Evolutionary conservation across 2,329 filamentous ascomycete species (phyloP).

Genomic region (Knufia fluminis): DNA sequence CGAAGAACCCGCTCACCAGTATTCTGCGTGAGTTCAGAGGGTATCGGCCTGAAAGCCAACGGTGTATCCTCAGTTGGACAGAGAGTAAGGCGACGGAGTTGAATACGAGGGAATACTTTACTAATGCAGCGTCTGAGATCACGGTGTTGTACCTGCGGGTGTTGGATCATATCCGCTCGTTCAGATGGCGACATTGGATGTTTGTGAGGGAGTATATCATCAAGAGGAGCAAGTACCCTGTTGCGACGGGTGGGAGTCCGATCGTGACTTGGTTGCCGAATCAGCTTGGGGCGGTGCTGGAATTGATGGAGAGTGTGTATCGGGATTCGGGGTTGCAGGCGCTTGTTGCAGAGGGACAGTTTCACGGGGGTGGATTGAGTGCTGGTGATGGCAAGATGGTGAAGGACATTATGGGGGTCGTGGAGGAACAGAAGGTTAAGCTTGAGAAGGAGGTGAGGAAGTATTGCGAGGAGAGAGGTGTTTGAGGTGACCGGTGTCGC

Average conservation of each 20-base stretch:
- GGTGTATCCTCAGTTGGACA: constrained; percentile 71
- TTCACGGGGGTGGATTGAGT: constrained; percentile 2
- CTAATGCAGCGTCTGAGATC: constrained; percentile 28
- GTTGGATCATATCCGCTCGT: constrained; percentile 40
- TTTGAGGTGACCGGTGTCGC: constrained; percentile 21
- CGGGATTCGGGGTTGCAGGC: constrained; percentile 21
- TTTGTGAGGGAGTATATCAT: constrained; percentile 43
- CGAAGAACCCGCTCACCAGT: constrained; percentile 74
- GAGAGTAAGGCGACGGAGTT: constrained; percentile 42
- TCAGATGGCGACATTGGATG: constrained; percentile 42
- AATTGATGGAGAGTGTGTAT: constrained; percentile 39
- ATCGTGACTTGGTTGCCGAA: constrained; percentile 44
- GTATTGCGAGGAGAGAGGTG: constrained; percentile 39
- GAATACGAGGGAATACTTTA: constrained; percentile 29
- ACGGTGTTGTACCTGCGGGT: constrained; percentile 37
- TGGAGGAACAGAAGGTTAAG: constrained; percentile 29
- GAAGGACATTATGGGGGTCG: constrained; percentile 29
- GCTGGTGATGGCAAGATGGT: constrained; percentile 18
- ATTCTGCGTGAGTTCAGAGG: constrained; percentile 82
- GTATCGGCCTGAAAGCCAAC: constrained; percentile 82
- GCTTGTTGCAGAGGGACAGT: constrained; percentile 8
- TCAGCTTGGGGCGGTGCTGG: constrained; percentile 41
- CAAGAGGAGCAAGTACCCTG: constrained; percentile 36
- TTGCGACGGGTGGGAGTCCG: constrained; percentile 40
- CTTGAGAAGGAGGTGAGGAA: constrained; percentile 35